phyloP scores from a whole-genome alignment of 2,329 filamentous ascomycete species.

The Diaporthe batatas region DNA sequence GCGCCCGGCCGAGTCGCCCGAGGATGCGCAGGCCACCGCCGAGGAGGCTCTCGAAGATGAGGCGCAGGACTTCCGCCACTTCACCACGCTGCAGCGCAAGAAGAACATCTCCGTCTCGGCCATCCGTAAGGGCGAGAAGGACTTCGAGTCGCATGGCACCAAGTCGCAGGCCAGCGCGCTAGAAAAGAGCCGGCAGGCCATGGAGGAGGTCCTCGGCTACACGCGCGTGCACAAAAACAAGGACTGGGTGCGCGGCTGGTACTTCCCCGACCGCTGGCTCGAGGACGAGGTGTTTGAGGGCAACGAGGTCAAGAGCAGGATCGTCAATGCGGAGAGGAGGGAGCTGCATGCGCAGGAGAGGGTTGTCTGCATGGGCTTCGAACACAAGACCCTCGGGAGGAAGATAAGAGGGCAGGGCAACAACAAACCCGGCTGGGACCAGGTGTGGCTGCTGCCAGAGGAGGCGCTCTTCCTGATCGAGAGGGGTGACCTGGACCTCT shows the following conservation, averaged over 20 bases:
- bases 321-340: conserved; percentile 40
- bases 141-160: conserved; percentile 95
- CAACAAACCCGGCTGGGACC: conserved; percentile 68
- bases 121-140: conserved; percentile 94
- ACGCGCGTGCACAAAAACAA: conserved; percentile 80
- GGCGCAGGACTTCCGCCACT: conserved; percentile 87
- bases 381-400: conserved; percentile 81
- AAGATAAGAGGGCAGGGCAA: conserved; percentile 66
- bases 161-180: conserved; percentile 82
- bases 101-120: conserved; percentile 69
- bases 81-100: conserved; percentile 65
- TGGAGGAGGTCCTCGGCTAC: conserved; percentile 88
- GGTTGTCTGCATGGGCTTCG: conserved; percentile 77
- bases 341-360: conserved; percentile 57
- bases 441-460: conserved; percentile 88
- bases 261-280: conserved; percentile 73
- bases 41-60: conserved; percentile 81
- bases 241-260: conserved; percentile 76
- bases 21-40: conserved; percentile 51
- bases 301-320: conserved; percentile 54
- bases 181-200: conserved; percentile 84
- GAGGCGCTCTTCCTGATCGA: conserved; percentile 93
- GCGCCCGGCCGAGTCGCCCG: conserved; percentile 46
- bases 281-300: conserved; percentile 36
- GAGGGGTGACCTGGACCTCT: conserved; percentile 86